Conservation (phyloP, 1,284 basidiomycete species). For the Pseudozyma flocculosa region DNA sequence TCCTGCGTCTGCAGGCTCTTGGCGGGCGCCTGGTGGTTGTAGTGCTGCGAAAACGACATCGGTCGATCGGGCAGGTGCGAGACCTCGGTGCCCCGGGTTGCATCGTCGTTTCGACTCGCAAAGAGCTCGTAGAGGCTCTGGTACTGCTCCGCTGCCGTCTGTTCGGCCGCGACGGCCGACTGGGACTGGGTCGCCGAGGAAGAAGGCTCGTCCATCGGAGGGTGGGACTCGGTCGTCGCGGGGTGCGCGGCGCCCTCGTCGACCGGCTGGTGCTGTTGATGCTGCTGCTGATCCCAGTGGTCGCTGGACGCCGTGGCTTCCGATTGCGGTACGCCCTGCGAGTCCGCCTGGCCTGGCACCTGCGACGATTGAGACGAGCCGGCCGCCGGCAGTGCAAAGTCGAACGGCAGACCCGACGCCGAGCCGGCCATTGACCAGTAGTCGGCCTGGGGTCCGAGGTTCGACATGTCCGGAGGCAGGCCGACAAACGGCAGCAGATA, state of each 20-base stretch:
- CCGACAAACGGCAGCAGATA: constrained; percentile 35
- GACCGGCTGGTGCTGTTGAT: constrained; percentile 2
- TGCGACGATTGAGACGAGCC: background rate
- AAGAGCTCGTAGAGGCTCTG: constrained; percentile 34
- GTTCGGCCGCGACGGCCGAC: too few relatives aligned
- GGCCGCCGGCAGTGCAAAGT: too few relatives aligned
- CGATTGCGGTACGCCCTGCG: background rate
- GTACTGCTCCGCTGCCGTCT: background rate
- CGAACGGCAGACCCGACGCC: too few relatives aligned
- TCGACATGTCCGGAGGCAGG: constrained; percentile 27
- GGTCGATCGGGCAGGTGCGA: constrained; percentile 28
- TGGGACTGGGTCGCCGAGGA: too few relatives aligned
- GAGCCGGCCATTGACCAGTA: constrained; percentile 4
- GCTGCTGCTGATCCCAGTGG: background rate
- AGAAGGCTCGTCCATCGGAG: too few relatives aligned
- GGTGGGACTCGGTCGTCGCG: too few relatives aligned
- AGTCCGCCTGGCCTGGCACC: background rate
- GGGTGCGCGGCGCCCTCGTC: too few relatives aligned
- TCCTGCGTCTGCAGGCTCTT: too few relatives aligned
- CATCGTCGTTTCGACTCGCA: background rate
- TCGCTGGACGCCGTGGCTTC: background rate
- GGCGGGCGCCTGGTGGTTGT: constrained; percentile 23
- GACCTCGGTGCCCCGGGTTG: background rate
- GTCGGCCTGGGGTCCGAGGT: constrained; percentile 26
- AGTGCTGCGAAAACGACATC: constrained; percentile 41